Percentiles rank a stretch among this genome's conserved stretches.
Conservation (phyloP, 1,139 yeast species). For the Yarrowia galli region DNA sequence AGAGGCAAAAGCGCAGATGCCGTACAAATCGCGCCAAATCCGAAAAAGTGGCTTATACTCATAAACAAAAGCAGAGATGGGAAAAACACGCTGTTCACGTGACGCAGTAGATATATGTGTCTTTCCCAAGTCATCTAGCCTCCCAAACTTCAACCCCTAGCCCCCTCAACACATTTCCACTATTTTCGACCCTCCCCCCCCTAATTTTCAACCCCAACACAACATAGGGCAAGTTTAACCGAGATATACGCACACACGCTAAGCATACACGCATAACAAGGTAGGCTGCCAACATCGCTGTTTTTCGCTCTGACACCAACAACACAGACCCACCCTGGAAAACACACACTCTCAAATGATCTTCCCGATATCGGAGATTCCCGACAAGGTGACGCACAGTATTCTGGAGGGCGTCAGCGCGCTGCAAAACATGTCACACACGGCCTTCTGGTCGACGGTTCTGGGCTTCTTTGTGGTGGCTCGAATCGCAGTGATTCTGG, state of each 20-base stretch:
- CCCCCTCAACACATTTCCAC: no score
- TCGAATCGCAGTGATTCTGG: slow-evolving; percentile 24
- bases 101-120: slow-evolving; percentile 1
- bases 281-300: not conserved
- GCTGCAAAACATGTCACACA: slow-evolving; percentile 31
- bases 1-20: slow-evolving; percentile 9
- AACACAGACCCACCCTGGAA: not conserved
- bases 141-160: no score
- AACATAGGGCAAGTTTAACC: slow-evolving; percentile 9
- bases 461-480: slow-evolving; percentile 30
- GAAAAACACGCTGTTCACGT: slow-evolving; percentile 4
- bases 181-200: not conserved
- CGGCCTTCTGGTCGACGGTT: slow-evolving; percentile 26
- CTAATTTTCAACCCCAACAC: not conserved
- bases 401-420: slow-evolving; percentile 25
- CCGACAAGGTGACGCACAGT: slow-evolving; percentile 13
- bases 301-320: not conserved
- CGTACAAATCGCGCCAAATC: slow-evolving; percentile 38
- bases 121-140: not conserved
- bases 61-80: not conserved
- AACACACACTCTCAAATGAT: not conserved
- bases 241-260: not conserved
- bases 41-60: slow-evolving; percentile 6
- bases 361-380: slow-evolving; percentile 10
- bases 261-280: not conserved